Conservation (phyloP, 345 rosid species). For the Psidium guajava region DNA sequence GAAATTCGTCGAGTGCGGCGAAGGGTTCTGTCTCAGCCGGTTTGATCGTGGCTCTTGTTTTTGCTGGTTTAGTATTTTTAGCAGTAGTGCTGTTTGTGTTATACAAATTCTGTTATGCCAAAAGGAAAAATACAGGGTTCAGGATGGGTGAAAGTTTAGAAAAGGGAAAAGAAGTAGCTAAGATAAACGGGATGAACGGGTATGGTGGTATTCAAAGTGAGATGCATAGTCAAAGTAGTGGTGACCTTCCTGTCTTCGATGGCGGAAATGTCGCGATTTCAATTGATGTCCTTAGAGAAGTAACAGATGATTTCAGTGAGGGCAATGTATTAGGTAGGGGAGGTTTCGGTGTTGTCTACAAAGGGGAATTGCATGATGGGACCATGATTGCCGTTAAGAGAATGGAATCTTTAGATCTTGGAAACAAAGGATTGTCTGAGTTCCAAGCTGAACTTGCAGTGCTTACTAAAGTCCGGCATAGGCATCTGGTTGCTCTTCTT, state of each 20-base stretch:
- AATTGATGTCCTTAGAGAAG: constrained; percentile 53
- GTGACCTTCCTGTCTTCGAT: constrained; percentile 35
- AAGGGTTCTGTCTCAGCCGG: constrained; percentile 11
- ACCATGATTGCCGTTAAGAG: constrained; percentile 75
- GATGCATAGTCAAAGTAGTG: constrained; percentile 23
- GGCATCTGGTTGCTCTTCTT: constrained; percentile 76
- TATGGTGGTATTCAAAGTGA: constrained; percentile 18
- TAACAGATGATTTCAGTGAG: constrained; percentile 62
- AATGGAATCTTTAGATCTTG: constrained; percentile 53
- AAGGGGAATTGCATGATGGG: constrained; percentile 74
- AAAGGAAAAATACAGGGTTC: constrained; percentile 5
- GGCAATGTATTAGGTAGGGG: constrained; percentile 62
- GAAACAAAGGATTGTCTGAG: constrained; percentile 64
- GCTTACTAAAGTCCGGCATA: constrained; percentile 77
- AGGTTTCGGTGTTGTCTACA: constrained; percentile 91
- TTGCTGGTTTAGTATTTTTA: constrained; percentile 27
- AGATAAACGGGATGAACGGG: background rate
- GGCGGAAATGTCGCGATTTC: constrained; percentile 56
- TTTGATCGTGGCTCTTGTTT: constrained; percentile 30
- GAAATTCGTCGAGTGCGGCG: constrained; percentile 6
- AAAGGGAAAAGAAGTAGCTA: background rate
- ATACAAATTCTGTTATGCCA: constrained; percentile 26
- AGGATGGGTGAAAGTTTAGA: constrained; percentile 22
- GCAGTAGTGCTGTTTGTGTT: constrained; percentile 30
- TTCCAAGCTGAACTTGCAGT: constrained; percentile 84